Evolutionary conservation across 805 yeast species (phyloP).

Genomic region (Barnettozyma salicaria): DNA sequence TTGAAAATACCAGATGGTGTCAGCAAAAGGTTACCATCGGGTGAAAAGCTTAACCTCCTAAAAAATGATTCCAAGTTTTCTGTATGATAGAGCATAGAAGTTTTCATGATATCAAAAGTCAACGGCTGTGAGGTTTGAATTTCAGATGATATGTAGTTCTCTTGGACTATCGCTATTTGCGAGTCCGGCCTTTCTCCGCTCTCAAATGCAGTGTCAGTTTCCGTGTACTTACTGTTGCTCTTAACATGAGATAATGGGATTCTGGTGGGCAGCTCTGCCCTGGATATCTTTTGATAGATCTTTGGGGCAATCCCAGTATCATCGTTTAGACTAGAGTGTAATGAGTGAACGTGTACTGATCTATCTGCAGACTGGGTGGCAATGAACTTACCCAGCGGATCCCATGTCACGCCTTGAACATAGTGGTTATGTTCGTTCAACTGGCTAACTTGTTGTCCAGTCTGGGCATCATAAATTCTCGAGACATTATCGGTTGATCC

Average conservation of each 20-base stretch:
- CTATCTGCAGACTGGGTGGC: conserved; percentile 91
- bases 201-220: not conserved
- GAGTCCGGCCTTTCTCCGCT: not conserved
- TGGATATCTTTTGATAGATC: conserved; percentile 42
- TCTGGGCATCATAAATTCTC: conserved; percentile 53
- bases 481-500: conserved; percentile 90
- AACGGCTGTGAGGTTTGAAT: conserved; percentile 21
- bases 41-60: conserved; percentile 78
- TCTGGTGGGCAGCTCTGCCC: conserved; percentile 50
- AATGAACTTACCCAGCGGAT: conserved; percentile 69
- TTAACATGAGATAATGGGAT: too few relatives aligned
- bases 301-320: conserved; percentile 34
- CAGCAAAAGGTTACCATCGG: conserved; percentile 78
- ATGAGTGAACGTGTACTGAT: conserved; percentile 62
- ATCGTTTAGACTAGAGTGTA: conserved; percentile 23
- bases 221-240: not conserved
- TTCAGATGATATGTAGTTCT: too few relatives aligned
- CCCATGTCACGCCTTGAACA: conserved; percentile 97
- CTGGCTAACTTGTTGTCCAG: conserved; percentile 53
- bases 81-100: conserved; percentile 61
- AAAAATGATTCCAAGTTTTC: conserved; percentile 89
- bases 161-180: too few relatives aligned
- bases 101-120: conserved; percentile 26
- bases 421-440: conserved; percentile 77
- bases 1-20: conserved; percentile 72